Percentiles rank a stretch among this genome's conserved stretches.
Evolutionary conservation across 2,329 filamentous ascomycete genomes (phyloP).

Genomic region (Penicillium sp.): DNA sequence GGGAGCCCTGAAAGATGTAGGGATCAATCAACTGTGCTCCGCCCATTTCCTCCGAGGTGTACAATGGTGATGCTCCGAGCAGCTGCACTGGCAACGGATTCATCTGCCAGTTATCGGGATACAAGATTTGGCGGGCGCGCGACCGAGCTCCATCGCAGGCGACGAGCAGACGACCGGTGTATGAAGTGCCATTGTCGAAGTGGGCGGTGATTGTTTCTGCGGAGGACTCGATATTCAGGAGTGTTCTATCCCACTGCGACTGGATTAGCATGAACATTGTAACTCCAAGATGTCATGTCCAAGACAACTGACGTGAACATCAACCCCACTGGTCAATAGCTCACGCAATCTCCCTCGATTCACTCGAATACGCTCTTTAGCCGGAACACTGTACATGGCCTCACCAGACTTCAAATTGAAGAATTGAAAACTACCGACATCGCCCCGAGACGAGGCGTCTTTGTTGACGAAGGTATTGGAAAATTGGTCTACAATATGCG

Average conservation of each 20-base stretch:
- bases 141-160: conserved; percentile 52
- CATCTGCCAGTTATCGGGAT: conserved; percentile 26
- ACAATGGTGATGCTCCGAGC: conserved; percentile 46
- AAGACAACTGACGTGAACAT: conserved; percentile 41
- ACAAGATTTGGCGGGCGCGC: conserved; percentile 36
- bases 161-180: conserved; percentile 44
- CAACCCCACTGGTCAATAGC: conserved; percentile 46
- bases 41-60: conserved; percentile 41
- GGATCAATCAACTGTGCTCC: conserved; percentile 49
- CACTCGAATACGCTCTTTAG: conserved; percentile 47
- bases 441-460: conserved; percentile 47
- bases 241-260: conserved; percentile 39
- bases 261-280: neutral
- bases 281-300: too few species aligned
- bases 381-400: conserved; percentile 44
- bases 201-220: conserved; percentile 38
- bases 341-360: conserved; percentile 46
- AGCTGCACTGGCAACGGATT: conserved; percentile 48
- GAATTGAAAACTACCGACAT: conserved; percentile 51
- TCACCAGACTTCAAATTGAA: conserved; percentile 53
- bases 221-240: conserved; percentile 32
- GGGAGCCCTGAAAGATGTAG: conserved; percentile 53
- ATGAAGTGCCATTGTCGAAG: conserved; percentile 48
- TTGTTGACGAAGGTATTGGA: conserved; percentile 53
- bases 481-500: conserved; percentile 44